Conservation (phyloP, 768 basidiomycete genomes). For the Termitomyces sp. region DNA sequence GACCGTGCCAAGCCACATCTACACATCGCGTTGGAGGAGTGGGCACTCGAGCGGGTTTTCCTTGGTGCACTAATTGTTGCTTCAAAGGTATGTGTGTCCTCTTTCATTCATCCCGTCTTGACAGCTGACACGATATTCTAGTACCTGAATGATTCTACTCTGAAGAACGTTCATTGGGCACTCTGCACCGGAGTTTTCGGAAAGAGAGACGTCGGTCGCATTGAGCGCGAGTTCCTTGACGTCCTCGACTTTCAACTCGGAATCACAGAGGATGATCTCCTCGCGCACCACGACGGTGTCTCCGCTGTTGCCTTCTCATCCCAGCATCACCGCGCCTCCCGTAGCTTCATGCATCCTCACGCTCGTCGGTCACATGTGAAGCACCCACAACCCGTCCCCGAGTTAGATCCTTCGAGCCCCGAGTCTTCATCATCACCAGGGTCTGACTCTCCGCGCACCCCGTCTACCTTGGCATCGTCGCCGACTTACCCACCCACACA, state of each 20-base stretch:
- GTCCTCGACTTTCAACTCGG: conserved; percentile 75
- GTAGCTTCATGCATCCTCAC: conserved; percentile 17
- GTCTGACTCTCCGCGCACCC: conserved; percentile 22
- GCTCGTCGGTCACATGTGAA: not conserved
- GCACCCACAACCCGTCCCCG: conserved; percentile 29
- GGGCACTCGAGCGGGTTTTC: conserved; percentile 89
- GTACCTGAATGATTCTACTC: conserved; percentile 86
- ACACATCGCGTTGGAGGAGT: conserved; percentile 77
- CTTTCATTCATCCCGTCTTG: conserved; percentile 2
- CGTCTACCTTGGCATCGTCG: conserved; percentile 21
- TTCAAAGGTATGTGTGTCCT: conserved; percentile 59
- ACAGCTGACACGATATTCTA: conserved; percentile 21
- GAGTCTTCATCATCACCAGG: conserved; percentile 32
- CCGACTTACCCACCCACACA: conserved; percentile 17
- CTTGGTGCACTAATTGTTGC: conserved; percentile 86
- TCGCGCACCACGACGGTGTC: conserved; percentile 45
- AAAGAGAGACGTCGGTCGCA: conserved; percentile 75
- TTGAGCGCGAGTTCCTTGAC: conserved; percentile 79
- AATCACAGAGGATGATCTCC: conserved; percentile 60
- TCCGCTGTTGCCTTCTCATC: conserved; percentile 21
- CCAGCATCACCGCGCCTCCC: conserved; percentile 20
- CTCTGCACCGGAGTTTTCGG: conserved; percentile 82
- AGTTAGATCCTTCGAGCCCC: conserved; percentile 38
- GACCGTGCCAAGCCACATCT: conserved; percentile 74
- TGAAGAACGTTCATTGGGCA: conserved; percentile 91